Base-by-base conservation (phyloP, 2,329 filamentous ascomycete species). In the Myriangium duriaei region DNA sequence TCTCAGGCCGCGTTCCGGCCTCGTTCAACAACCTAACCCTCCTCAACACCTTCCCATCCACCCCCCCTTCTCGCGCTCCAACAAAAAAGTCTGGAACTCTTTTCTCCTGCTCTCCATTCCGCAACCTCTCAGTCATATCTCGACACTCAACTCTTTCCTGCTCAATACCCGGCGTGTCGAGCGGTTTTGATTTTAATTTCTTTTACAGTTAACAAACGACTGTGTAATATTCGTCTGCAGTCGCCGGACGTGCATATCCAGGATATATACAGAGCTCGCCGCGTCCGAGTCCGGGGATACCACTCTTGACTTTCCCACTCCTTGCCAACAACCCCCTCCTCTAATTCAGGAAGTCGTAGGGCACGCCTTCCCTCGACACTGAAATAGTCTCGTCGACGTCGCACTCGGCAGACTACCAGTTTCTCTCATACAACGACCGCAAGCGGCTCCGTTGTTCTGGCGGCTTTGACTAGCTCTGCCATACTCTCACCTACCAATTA, bases 381-480 rank as follows among this genome's bases (percentile, higher is more conserved):
- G 7, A 26, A 26, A 7, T n/a, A 26, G 21, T n/a, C 21, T 26
- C 33, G 40, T 37, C 32, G 14, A 17, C 9, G 16, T 29, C 14
- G 17, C 15, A 32, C 2, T 12, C 30, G 9, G 15, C 30, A 32
- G 30, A 11, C 12, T 12, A 11, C n/a, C 30, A 10, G 11, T 34
- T 34, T 34, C 12, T 11, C 32, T 10, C 14, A 14, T 6, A 34
- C 32, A 11, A 34, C 32, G 5, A 16, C 32, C 16, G 11, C 11
- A 11, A 11, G 6, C 16, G n/a, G 9, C 30, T 32, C 9, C 21
- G 21, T 7, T 26, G 7, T n/a, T 26, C 21, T 26, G 42, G 32
- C 58, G 53, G 58, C 53, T 56, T 56, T 55, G 41, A 57, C 51
- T 62, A 61, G 59, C 57, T 61, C 57, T 50, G 46, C 50, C 47